A percentile compares a stretch with the other conserved stretches of the same genome.
phyloP scores from a whole-genome alignment of 2,329 filamentous ascomycete genomes.

The Venturia asperata region DNA sequence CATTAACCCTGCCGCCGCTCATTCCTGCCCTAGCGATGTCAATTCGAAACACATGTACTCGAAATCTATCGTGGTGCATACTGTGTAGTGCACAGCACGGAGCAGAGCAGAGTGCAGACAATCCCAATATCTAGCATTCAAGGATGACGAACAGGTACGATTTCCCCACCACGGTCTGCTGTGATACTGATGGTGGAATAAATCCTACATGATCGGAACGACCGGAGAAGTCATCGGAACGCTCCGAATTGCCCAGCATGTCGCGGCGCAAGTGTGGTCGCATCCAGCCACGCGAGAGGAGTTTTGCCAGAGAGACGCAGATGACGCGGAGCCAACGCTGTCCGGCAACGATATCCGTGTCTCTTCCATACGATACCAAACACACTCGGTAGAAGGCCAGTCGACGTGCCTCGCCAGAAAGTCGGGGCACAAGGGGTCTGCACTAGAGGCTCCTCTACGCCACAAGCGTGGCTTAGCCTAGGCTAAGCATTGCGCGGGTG shows the following conservation, averaged over 20 bases:
- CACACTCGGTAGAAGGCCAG: background rate
- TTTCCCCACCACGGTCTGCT: background rate
- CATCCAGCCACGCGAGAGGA: background rate
- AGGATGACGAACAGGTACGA: background rate
- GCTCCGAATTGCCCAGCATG: background rate
- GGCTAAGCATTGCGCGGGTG: background rate
- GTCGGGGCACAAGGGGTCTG: background rate
- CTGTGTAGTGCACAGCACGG: too few relatives aligned
- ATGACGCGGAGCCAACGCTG: background rate
- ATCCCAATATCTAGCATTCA: background rate
- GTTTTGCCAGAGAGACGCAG: background rate
- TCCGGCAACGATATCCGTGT: background rate
- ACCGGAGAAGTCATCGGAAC: too few relatives aligned
- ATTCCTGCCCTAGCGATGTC: background rate
- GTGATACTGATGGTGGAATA: background rate
- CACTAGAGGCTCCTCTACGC: background rate
- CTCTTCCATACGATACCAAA: background rate
- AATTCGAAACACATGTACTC: background rate
- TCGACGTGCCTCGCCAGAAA: background rate
- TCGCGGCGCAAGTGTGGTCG: background rate
- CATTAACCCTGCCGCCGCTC: background rate
- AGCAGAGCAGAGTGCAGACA: too few relatives aligned
- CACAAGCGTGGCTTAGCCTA: background rate
- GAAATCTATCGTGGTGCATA: background rate
- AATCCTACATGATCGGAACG: background rate